phyloP scores from a whole-genome alignment of 495 filamentous ascomycete genomes.

The Aspergillus homomorphus region DNA sequence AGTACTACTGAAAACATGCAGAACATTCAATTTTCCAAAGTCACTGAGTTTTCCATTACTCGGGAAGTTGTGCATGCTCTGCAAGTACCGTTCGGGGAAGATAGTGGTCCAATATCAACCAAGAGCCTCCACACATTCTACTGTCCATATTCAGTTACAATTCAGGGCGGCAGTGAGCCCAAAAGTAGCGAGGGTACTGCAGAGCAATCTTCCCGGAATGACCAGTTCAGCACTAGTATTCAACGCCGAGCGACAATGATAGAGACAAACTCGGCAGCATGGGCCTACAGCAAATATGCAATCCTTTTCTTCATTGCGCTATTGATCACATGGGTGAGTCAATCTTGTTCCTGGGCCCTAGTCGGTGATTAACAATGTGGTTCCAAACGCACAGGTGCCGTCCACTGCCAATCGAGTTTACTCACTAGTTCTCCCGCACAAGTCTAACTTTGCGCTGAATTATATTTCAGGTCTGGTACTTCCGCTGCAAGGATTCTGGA shows the following conservation, averaged over 20 bases:
- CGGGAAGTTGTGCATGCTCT: constrained; percentile 25
- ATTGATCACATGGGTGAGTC: constrained; percentile 72
- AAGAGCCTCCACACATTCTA: constrained; percentile 13
- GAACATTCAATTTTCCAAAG: constrained; percentile 53
- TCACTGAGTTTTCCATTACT: constrained; percentile 55
- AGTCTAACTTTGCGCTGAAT: constrained; percentile 58
- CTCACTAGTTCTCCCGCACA: constrained; percentile 53
- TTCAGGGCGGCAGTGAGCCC: constrained; percentile 25
- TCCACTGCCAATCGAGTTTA: constrained; percentile 78
- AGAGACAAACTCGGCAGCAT: constrained; percentile 48
- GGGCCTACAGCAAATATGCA: constrained; percentile 79
- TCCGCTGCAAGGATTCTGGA: constrained; percentile 87
- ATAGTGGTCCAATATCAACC: background rate
- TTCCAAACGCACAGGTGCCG: constrained; percentile 51
- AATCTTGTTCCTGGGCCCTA: background rate
- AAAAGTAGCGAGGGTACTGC: background rate
- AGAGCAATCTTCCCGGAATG: constrained; percentile 9
- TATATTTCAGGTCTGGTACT: constrained; percentile 71
- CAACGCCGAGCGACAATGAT: background rate
- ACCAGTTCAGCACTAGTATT: constrained; percentile 6
- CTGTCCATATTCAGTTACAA: constrained; percentile 36
- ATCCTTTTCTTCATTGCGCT: constrained; percentile 84
- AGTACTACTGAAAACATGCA: constrained; percentile 13
- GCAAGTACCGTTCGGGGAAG: background rate
- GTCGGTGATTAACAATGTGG: background rate